These are phyloP conservation scores for Apiotrichum veenhuisii DNA, from an alignment of 1,284 basidiomycete species.

Conservation along the genomic window DNA sequence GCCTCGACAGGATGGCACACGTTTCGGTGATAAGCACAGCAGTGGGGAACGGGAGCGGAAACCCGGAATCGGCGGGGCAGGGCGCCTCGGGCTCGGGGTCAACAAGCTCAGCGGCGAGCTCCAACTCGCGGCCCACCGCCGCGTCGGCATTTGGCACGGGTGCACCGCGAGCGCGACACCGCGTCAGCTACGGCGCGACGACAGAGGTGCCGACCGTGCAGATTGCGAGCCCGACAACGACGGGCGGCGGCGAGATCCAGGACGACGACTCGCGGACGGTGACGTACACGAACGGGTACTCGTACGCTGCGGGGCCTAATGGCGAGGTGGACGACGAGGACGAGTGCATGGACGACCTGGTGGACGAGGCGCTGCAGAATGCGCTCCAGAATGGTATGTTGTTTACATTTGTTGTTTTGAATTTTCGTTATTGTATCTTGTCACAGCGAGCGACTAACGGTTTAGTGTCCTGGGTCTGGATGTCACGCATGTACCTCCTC, in stretches of 20 bases:
- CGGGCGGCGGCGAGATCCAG: not conserved
- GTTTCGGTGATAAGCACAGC: no score
- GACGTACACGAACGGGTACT: not conserved
- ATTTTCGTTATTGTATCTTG: no score
- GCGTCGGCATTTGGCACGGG: not conserved
- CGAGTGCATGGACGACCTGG: constrained; percentile 3
- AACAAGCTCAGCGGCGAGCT: not conserved
- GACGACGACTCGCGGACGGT: not conserved
- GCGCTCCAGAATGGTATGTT: constrained; percentile 2
- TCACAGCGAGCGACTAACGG: not conserved
- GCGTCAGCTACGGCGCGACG: constrained; percentile 12
- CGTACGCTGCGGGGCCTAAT: not conserved
- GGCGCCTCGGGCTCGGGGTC: no score
- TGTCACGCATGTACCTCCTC: constrained; percentile 42
- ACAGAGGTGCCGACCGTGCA: constrained; percentile 6
- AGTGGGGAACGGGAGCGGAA: no score
- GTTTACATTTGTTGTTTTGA: not conserved
- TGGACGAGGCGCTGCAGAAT: constrained; percentile 5
- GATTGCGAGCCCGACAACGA: constrained; percentile 9
- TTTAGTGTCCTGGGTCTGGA: constrained; percentile 43
- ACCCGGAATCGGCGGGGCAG: not conserved
- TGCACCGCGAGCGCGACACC: not conserved
- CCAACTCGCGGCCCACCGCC: not conserved
- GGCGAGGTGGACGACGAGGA: not conserved
- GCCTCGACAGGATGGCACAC: no score